Evolutionary conservation across 495 filamentous ascomycete species (phyloP), one percentile per base, ranked within the genome.

Genomic region (Tuber brumale): DNA sequence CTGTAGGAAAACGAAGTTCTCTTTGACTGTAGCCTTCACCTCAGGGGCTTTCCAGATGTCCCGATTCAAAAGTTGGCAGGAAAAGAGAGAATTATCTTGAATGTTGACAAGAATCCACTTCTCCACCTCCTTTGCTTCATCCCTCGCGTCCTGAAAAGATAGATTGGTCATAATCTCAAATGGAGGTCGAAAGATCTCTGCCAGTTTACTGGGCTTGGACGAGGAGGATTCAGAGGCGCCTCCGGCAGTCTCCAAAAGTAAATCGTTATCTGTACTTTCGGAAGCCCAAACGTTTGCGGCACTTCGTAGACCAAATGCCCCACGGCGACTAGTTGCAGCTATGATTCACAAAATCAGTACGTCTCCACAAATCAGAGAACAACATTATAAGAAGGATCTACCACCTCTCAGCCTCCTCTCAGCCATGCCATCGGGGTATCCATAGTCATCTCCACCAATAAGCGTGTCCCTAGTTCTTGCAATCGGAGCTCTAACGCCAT

Each of bases 61-160:
- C 37, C 95, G 89, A 82, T 99, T 99, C 21, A 99, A 86, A 4
- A 91, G 86, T 82, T 98, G 96, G 82, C 95, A 98, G 83, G 94
- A 90, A 81, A 98, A 99, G 66, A 97, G 88, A 6, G 92, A 91
- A 46, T 91, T 87, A 83, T 99, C 94, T 85, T 99, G 95, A 8
- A 99, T 90, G 82, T 99, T 97, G 78, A 97, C 93, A 72, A 99
- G 82, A 21, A 99, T 88, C 95, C 95, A 99, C 83, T 96, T 97
- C 84, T 94, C 89, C 42, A 87, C 86, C 39, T 94, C 92, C 82
- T 92, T 94, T 61, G 95, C 95, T 79, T 92, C 86, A 23, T 95
- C 87, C 57, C 96, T 90, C 27, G 93, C 95, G 35, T 89, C 85
- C 76, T 97, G 93, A 89, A 92, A 95, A 12, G 89, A 85, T 23